Evolutionary conservation across 2,329 filamentous ascomycete species (phyloP).

Genomic region (Trichoderma cornu-damae): DNA sequence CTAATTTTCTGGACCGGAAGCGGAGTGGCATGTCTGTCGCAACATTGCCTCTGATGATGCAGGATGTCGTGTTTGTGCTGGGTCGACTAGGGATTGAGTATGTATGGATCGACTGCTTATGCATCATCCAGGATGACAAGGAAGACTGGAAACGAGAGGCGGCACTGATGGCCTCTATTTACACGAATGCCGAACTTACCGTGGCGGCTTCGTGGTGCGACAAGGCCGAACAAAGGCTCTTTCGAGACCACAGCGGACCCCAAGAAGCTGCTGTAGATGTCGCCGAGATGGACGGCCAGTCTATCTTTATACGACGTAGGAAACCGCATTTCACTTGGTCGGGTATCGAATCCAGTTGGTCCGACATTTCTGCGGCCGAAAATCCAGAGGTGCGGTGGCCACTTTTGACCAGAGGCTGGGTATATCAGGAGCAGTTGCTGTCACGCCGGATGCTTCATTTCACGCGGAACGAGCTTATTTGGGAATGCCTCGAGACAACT

Average conservation of each 20-base stretch:
- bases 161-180: slow-evolving; percentile 19
- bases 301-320: slow-evolving; percentile 16
- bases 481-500: slow-evolving; percentile 19
- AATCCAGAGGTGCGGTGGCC: slow-evolving; percentile 5
- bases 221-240: slow-evolving; percentile 10
- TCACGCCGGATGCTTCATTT: slow-evolving; percentile 23
- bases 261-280: not conserved
- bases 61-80: slow-evolving; percentile 10
- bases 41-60: slow-evolving; percentile 17
- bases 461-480: slow-evolving; percentile 19
- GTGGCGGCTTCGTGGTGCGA: slow-evolving; percentile 17
- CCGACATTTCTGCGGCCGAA: not conserved
- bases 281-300: not conserved
- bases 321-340: slow-evolving; percentile 17
- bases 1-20: not conserved
- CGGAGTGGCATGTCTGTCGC: slow-evolving; percentile 4
- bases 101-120: slow-evolving; percentile 22
- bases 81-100: slow-evolving; percentile 17
- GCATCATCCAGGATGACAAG: slow-evolving; percentile 22
- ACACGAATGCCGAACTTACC: slow-evolving; percentile 17
- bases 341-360: not conserved
- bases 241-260: not conserved
- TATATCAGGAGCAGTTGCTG: slow-evolving; percentile 24
- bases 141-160: slow-evolving; percentile 22
- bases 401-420: slow-evolving; percentile 20